Conservation (phyloP, 768 basidiomycete species). For the Kwoniella botswanensis region DNA sequence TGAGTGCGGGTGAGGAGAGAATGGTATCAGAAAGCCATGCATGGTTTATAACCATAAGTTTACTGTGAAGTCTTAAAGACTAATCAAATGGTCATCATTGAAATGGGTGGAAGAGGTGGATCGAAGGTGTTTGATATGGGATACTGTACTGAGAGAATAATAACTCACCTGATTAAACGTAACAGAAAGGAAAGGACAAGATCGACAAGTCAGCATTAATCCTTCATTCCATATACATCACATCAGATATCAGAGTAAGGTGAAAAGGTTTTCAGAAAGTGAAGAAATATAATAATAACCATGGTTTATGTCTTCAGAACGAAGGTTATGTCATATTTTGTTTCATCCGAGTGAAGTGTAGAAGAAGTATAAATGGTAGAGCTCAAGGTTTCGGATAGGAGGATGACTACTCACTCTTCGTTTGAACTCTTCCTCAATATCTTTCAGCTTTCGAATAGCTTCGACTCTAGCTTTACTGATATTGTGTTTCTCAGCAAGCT, state of each 20-base stretch:
- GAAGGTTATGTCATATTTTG: slow-evolving; percentile 59
- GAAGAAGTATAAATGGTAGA: slow-evolving; percentile 2
- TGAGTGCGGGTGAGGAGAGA: slow-evolving; percentile 11
- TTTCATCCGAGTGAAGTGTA: slow-evolving; percentile 47
- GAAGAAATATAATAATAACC: slow-evolving; percentile 58
- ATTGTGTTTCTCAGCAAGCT: slow-evolving; percentile 46
- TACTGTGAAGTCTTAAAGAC: slow-evolving; percentile 62
- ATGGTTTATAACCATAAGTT: slow-evolving; percentile 58
- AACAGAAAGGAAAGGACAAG: background rate
- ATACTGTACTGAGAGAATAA: slow-evolving; percentile 48
- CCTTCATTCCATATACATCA: background rate
- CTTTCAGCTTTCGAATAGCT: slow-evolving; percentile 53
- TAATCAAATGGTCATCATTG: slow-evolving; percentile 81
- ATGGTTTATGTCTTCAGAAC: slow-evolving; percentile 58
- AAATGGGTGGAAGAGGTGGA: slow-evolving; percentile 33
- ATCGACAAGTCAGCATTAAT: slow-evolving; percentile 30
- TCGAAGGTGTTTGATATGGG: background rate
- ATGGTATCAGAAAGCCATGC: slow-evolving; percentile 60
- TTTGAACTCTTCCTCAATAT: slow-evolving; percentile 48
- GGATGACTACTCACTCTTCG: slow-evolving; percentile 47
- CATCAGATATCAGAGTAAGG: slow-evolving; percentile 7
- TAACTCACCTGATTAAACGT: slow-evolving; percentile 58
- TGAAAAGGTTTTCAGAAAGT: slow-evolving; percentile 53
- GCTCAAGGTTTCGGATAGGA: background rate
- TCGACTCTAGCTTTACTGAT: slow-evolving; percentile 55